Percentiles rank a stretch among this genome's conserved stretches.
Conservation (phyloP, 192 early-diverging fungal species). For the Umbelopsis sp. region DNA sequence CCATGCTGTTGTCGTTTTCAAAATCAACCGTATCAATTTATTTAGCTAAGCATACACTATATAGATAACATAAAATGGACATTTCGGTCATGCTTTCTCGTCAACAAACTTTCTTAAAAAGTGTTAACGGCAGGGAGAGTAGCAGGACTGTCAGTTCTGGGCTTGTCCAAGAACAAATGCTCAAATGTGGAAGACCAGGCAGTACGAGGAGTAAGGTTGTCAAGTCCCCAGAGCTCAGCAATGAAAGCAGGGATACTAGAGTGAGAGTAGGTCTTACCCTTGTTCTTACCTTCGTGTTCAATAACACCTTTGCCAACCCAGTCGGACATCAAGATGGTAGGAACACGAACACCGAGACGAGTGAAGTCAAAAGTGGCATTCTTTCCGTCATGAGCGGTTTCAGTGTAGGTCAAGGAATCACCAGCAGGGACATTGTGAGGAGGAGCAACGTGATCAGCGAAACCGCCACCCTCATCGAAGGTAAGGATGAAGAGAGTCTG, state of each 20-base stretch:
- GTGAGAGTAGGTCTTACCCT: constrained; percentile 18
- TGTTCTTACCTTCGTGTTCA: constrained; percentile 29
- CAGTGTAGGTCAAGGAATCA: constrained; percentile 34
- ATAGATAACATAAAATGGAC: too few species aligned
- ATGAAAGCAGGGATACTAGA: constrained; percentile 16
- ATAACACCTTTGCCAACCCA: constrained; percentile 42
- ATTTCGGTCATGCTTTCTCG: too few species aligned
- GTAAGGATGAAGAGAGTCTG: constrained; percentile 48
- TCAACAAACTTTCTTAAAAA: not conserved
- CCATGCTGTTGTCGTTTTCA: too few species aligned
- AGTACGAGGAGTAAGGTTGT: constrained; percentile 25
- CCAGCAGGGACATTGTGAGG: constrained; percentile 48
- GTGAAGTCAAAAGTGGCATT: constrained; percentile 45
- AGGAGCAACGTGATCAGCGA: constrained; percentile 49
- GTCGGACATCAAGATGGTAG: constrained; percentile 49
- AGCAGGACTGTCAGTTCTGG: constrained; percentile 14
- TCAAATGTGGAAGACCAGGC: constrained; percentile 27
- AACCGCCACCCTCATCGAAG: constrained; percentile 56
- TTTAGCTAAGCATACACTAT: too few species aligned
- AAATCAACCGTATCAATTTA: too few species aligned
- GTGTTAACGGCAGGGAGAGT: constrained; percentile 4
- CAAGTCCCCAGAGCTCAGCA: constrained; percentile 17
- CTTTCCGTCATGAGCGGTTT: constrained; percentile 18
- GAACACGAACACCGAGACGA: constrained; percentile 54
- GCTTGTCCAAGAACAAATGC: constrained; percentile 13